Evolutionary conservation across 768 basidiomycete genomes (phyloP).

Genomic region (Boletus coccyginus): DNA sequence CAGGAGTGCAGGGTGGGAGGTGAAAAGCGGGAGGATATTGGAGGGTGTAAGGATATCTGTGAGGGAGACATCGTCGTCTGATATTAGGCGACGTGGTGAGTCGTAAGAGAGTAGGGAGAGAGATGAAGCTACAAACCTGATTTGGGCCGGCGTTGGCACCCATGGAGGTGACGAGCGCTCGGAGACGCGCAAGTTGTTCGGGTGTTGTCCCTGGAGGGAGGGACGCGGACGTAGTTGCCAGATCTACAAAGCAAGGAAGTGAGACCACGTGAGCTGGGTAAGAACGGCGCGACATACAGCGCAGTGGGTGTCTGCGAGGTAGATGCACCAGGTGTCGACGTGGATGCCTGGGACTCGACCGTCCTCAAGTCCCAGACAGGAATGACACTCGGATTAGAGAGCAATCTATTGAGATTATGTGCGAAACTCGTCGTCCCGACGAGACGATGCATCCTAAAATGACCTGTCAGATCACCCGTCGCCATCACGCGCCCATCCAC

Average conservation of each 20-base stretch:
- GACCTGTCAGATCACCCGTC: not conserved
- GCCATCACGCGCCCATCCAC: not conserved
- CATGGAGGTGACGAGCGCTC: constrained; percentile 49
- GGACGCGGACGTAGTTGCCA: constrained; percentile 2
- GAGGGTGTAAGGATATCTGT: constrained; percentile 74
- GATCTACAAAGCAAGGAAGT: constrained; percentile 3
- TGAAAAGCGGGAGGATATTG: constrained; percentile 70
- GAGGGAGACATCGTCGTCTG: constrained; percentile 55
- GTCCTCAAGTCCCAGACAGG: constrained; percentile 53
- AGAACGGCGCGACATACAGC: constrained; percentile 14
- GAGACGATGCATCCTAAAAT: constrained; percentile 60
- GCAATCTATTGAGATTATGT: constrained; percentile 64
- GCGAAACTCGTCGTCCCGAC: constrained; percentile 72
- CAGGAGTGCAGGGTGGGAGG: constrained; percentile 65
- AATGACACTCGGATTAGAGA: constrained; percentile 62
- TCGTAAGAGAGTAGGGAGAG: not conserved
- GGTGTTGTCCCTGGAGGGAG: constrained; percentile 37
- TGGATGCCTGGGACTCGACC: constrained; percentile 43
- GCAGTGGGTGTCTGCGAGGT: constrained; percentile 34
- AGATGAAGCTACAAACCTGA: constrained; percentile 10
- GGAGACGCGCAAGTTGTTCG: constrained; percentile 67
- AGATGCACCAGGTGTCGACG: constrained; percentile 37
- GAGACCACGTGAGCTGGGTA: not conserved
- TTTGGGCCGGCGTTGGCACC: constrained; percentile 30
- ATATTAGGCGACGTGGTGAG: not conserved